Conservation (phyloP, 306 rosid species). For the Citrullus colocynthis region DNA sequence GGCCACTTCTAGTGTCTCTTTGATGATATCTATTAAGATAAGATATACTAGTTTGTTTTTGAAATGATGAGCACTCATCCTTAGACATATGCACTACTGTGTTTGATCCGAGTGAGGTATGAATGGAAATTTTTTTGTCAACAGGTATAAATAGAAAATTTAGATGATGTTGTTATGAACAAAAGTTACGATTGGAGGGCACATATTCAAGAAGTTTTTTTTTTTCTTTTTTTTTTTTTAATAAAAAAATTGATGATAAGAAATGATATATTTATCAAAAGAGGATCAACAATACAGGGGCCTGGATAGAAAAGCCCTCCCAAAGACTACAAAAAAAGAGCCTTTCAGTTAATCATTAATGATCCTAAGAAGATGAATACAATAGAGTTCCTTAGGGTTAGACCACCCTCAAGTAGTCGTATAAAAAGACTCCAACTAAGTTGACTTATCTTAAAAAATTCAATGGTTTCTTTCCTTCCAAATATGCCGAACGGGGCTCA, state of each 20-base stretch:
- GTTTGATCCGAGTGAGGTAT: not conserved
- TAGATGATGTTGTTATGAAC: not conserved
- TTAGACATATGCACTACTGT: not conserved
- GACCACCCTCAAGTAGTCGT: not conserved
- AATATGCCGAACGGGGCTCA: not conserved
- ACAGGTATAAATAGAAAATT: not conserved
- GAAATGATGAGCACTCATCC: not conserved
- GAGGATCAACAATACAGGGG: not conserved
- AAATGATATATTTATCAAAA: not conserved
- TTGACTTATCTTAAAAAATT: not conserved
- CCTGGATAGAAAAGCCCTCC: not conserved
- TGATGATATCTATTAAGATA: not conserved
- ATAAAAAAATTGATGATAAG: not conserved
- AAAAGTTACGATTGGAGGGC: not conserved
- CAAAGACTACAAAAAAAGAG: not conserved
- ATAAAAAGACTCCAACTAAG: not conserved
- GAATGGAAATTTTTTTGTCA: not conserved
- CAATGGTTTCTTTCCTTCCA: not conserved
- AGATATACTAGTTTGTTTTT: not conserved
- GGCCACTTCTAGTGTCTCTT: not conserved
- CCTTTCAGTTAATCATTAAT: not conserved
- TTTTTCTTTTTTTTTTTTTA: too few relatives aligned
- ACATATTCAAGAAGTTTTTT: not conserved
- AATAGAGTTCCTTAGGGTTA: not conserved
- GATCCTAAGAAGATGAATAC: not conserved